Conservation (phyloP, 2,329 filamentous ascomycete genomes). For the Fusarium algeriense region DNA sequence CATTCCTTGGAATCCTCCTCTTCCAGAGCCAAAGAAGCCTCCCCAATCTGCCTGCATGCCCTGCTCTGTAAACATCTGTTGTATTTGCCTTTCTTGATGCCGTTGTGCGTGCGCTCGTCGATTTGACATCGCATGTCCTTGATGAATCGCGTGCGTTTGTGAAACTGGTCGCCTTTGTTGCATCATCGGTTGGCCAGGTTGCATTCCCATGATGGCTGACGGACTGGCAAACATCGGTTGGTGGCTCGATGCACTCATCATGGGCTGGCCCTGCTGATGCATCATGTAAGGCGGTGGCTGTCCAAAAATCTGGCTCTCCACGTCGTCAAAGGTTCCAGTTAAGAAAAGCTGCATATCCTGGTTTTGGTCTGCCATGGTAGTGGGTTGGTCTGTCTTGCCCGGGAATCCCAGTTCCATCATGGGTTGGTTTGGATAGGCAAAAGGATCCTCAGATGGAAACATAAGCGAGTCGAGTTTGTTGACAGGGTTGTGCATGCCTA, state of each 20-base stretch:
- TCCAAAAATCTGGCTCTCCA: conserved; percentile 79
- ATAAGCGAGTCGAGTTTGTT: conserved; percentile 82
- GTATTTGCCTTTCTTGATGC: conserved; percentile 58
- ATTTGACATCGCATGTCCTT: conserved; percentile 41
- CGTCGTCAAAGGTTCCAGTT: conserved; percentile 69
- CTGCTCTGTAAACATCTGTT: conserved; percentile 64
- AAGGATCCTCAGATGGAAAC: conserved; percentile 83
- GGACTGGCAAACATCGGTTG: conserved; percentile 58
- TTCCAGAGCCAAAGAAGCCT: conserved; percentile 60
- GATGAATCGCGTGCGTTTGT: conserved; percentile 44
- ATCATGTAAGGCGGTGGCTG: conserved; percentile 79
- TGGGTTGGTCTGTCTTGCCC: conserved; percentile 50
- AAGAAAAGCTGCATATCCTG: conserved; percentile 63
- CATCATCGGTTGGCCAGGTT: conserved; percentile 49
- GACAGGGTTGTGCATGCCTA: conserved; percentile 60
- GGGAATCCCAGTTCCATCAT: conserved; percentile 70
- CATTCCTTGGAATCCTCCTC: conserved; percentile 59
- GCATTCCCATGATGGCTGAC: conserved; percentile 58
- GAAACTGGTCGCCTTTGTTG: conserved; percentile 41
- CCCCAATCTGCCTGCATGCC: conserved; percentile 61
- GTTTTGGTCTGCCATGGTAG: conserved; percentile 50
- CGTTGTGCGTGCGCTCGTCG: conserved; percentile 45
- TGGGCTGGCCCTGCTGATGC: conserved; percentile 56
- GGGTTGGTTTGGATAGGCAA: conserved; percentile 83
- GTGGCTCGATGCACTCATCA: conserved; percentile 57